These are phyloP conservation scores for Kwoniella sp. DNA, from an alignment of 768 basidiomycete genomes.

Conservation along the genomic window DNA sequence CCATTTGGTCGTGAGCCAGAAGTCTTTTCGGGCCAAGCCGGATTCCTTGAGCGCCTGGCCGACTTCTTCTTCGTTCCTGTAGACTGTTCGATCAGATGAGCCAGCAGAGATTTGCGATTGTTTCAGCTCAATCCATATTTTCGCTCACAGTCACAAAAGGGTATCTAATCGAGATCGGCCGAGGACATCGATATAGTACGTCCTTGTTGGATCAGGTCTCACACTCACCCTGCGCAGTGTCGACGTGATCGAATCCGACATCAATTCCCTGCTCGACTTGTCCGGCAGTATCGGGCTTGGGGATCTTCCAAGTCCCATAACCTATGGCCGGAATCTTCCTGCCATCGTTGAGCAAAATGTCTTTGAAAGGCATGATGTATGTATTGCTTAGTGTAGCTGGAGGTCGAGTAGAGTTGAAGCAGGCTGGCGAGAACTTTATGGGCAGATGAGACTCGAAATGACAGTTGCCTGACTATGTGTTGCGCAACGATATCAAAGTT, in stretches of 20 bases:
- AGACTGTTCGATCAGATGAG: constrained; percentile 53
- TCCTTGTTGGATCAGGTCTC: too few species aligned
- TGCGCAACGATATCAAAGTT: not conserved
- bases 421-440: too few species aligned
- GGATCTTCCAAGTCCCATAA: constrained; percentile 55
- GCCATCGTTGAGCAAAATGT: constrained; percentile 52
- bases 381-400: not conserved
- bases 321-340: constrained; percentile 52
- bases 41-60: constrained; percentile 42
- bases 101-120: too few species aligned
- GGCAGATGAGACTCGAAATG: too few species aligned
- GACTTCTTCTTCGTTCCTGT: constrained; percentile 50
- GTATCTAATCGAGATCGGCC: too few species aligned
- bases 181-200: too few species aligned
- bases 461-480: too few species aligned
- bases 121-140: too few species aligned
- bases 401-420: not conserved
- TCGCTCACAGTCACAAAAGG: too few species aligned
- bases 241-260: constrained; percentile 51
- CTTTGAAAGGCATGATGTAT: constrained; percentile 37
- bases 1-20: constrained; percentile 53
- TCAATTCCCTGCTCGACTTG: constrained; percentile 50
- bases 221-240: constrained; percentile 45
- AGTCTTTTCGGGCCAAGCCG: constrained; percentile 41
- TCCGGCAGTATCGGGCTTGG: constrained; percentile 39